Evolutionary conservation across 805 yeast genomes (phyloP).

Genomic region (Komagataella pseudopastoris): DNA sequence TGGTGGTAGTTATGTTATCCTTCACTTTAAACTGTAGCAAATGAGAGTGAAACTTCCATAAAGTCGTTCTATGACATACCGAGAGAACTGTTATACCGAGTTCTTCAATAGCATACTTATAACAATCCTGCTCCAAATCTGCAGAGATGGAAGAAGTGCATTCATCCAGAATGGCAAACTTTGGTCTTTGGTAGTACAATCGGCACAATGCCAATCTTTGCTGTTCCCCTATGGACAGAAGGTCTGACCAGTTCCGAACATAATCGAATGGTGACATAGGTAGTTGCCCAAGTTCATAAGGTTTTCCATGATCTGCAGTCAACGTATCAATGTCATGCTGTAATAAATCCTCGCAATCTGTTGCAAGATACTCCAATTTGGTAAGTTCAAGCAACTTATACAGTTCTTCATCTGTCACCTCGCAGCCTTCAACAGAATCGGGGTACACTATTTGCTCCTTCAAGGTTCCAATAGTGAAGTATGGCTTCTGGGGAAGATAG

Average conservation of each 20-base stretch:
- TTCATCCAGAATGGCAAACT: conserved; percentile 90
- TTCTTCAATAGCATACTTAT: conserved; percentile 57
- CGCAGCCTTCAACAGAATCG: conserved; percentile 47
- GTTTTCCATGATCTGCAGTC: not conserved
- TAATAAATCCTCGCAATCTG: conserved; percentile 18
- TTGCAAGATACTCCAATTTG: conserved; percentile 44
- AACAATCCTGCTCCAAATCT: conserved; percentile 83
- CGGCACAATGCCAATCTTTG: conserved; percentile 91
- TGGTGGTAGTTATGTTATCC: conserved; percentile 18
- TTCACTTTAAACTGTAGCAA: conserved; percentile 79
- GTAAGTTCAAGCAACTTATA: conserved; percentile 39
- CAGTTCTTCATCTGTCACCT: conserved; percentile 31
- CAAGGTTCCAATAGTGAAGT: conserved; percentile 66
- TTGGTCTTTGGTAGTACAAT: conserved; percentile 80
- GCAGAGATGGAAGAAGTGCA: conserved; percentile 92
- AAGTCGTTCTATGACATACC: conserved; percentile 83
- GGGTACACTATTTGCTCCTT: conserved; percentile 89
- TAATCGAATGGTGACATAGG: conserved; percentile 43
- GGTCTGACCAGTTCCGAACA: conserved; percentile 77
- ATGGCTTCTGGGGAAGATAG: conserved; percentile 88
- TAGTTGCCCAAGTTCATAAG: conserved; percentile 9
- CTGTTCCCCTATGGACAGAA: conserved; percentile 82
- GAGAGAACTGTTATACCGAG: conserved; percentile 74
- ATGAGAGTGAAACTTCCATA: conserved; percentile 84
- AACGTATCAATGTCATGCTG: conserved; percentile 1